Base-by-base conservation (phyloP, 31 red algal genomes). In the Asparagopsis taxiformis region DNA sequence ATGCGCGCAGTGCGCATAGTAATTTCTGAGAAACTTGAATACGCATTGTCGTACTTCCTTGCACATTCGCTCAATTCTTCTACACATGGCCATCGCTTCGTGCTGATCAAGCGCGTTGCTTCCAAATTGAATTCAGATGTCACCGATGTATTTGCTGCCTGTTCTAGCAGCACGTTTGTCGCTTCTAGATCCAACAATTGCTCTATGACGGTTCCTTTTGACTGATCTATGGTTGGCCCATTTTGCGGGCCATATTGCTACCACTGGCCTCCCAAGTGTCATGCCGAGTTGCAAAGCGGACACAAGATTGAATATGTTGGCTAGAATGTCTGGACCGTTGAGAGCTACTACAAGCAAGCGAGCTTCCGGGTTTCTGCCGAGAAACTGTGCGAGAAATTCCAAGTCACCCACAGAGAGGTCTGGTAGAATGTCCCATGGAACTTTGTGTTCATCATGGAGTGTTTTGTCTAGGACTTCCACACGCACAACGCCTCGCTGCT, bases 371-470 rank as follows among this genome's bases (percentile, higher is more conserved):
- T 35, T 30, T n/a, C 29, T 34, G 44, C 51, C 74, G 19, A 55
- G 23, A 52, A 61, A 78, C 7, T 31, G 31, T 19, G 74, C 39
- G 6, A 78, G 31, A 21, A 46, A 55, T 16, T 78, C 74, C 20
- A 55, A 37, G 26, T 78, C 74, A 1, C 21, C 37, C 29, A 50
- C 37, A 30, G 26, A 13, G 16, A 78, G 31, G 39, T 59, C 38
- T 32, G 74, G 60, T 21, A 78, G 43, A 20, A 78, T 66, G 37
- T 78, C 74, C 74, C 74, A 78, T 28, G 74, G 74, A 21, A 78
- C 44, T 10, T 66, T 78, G 32, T 66, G 58, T 24, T 78, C 74
- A 66, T 78, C 74, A 59, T 78, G 74, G 20, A 78, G 25, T 51
- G 74, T 55, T 34, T 64, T 66, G 10, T 52, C 20, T n/a, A 66